Conservation (phyloP, 2,329 filamentous ascomycete species). For the Dothistroma pini region DNA sequence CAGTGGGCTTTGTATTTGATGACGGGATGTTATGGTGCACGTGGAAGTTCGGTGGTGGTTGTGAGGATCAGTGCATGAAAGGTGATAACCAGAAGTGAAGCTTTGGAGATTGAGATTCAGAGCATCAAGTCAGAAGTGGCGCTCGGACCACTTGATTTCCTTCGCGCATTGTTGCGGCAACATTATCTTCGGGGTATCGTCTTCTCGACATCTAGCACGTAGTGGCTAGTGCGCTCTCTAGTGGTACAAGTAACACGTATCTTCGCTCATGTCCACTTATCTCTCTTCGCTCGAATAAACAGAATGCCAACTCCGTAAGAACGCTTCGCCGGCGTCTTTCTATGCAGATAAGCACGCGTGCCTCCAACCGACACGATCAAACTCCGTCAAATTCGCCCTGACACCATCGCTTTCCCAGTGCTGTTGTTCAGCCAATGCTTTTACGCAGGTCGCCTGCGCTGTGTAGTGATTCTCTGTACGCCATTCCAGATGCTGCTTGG, state of each 20-base stretch:
- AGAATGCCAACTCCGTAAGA: not conserved
- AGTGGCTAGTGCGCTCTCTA: constrained; percentile 4
- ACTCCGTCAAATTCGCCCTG: not conserved
- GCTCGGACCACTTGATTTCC: not conserved
- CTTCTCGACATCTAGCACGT: constrained; percentile 6
- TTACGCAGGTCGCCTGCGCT: constrained; percentile 3
- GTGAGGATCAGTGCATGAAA: not conserved
- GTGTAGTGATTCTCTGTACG: constrained; percentile 1
- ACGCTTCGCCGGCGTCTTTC: constrained; percentile 8
- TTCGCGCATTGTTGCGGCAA: not conserved
- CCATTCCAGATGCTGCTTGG: constrained; percentile 8
- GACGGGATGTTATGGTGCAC: not conserved
- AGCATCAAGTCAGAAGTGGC: not conserved
- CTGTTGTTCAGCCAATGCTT: constrained; percentile 5
- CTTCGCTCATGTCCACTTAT: constrained; percentile 7
- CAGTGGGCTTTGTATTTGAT: too few species aligned
- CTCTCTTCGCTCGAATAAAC: constrained; percentile 3
- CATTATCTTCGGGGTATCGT: constrained; percentile 6
- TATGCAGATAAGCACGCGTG: constrained; percentile 2
- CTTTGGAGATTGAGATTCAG: not conserved
- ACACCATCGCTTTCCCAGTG: constrained; percentile 8
- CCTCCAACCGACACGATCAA: not conserved
- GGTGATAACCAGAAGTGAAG: not conserved
- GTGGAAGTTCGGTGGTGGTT: not conserved
- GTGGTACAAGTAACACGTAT: constrained; percentile 10